Base-by-base conservation (phyloP, 257 asterid species). In the Rubia yunnanensis region DNA sequence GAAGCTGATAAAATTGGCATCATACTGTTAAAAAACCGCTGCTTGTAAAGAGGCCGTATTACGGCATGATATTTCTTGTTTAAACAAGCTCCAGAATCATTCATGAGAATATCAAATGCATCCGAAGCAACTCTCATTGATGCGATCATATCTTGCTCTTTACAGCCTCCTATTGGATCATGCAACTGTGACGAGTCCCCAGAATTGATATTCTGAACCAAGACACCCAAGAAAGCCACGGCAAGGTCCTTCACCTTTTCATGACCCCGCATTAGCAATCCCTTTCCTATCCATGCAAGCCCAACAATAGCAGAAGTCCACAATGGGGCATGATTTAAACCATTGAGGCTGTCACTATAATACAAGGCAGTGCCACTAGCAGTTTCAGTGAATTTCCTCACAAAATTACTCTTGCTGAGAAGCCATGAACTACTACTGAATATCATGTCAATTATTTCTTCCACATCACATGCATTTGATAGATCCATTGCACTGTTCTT, bases 261-360 rank as follows among this genome's bases (percentile, higher is more conserved):
- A 76, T 94, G 95, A 68, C 99, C 97, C 79, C 99, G 82, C 97
- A 88, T 86, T 59, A 94, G 81, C 74, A 94, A 77, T 52, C 97
- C 99, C 84, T 94, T 94, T 59, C 95, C 95, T 71, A 90, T 77
- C 99, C 99, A 94, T 69, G 97, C 95, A 71, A 94, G 82, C 66
- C 97, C 97, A 76, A 74, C 57, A 76, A 86, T 68, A 38, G 81
- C 73, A 70, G 79, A 75, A 72, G 78, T 63, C 74, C 76, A 66
- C 30, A 11, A 75, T 1, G 79, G 62, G 27, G 82, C 72, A 49
- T 67, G 32, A 73, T 74, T 66, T 65, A 65, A 28, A 58, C 70
- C 74, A 70, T 65, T 65, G 69, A 79, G 65, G 63, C 78, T 82
- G 54, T 80, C 72, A 59, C 78, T 64, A 72, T 79, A 57, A 70